These are phyloP conservation scores for Lepidium campestre DNA, from an alignment of 441 rosid genomes.

Conservation along the genomic window DNA sequence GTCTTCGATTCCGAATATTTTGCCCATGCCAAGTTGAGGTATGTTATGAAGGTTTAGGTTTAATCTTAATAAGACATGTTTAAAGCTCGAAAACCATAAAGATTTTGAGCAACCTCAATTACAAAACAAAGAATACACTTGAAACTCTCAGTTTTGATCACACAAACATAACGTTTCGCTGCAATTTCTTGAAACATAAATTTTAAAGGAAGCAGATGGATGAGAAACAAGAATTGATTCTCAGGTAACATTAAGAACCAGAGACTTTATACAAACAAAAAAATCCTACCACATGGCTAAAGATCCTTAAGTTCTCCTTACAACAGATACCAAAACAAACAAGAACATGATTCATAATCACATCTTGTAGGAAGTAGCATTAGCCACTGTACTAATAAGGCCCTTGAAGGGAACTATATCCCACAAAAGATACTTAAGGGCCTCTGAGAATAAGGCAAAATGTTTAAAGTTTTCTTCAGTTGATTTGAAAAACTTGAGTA, in stretches of 20 bases:
- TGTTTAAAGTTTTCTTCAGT: conserved; percentile 1
- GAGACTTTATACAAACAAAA: conserved; percentile 23
- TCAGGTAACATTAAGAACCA: neutral
- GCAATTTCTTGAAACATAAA: neutral
- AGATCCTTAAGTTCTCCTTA: neutral
- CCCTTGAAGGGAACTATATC: conserved; percentile 14
- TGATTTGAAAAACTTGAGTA: neutral
- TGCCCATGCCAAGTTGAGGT: too few species aligned
- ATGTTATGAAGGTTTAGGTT: too few species aligned
- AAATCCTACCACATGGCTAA: conserved; percentile 4
- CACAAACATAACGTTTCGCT: neutral
- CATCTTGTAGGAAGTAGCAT: neutral
- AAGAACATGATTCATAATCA: conserved; percentile 8
- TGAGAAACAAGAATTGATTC: neutral
- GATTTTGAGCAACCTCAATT: too few species aligned
- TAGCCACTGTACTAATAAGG: conserved; percentile 24
- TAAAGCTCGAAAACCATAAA: too few species aligned
- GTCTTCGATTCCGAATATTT: too few species aligned
- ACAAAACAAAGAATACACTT: too few species aligned
- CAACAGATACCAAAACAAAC: conserved; percentile 11
- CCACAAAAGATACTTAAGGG: conserved; percentile 11
- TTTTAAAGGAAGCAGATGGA: too few species aligned
- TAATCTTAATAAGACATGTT: too few species aligned
- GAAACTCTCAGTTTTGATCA: too few species aligned
- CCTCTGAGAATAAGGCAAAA: conserved; percentile 27